Evolutionary conservation across 2,329 filamentous ascomycete species (phyloP).

Genomic region (Talaromyces atroroseus): DNA sequence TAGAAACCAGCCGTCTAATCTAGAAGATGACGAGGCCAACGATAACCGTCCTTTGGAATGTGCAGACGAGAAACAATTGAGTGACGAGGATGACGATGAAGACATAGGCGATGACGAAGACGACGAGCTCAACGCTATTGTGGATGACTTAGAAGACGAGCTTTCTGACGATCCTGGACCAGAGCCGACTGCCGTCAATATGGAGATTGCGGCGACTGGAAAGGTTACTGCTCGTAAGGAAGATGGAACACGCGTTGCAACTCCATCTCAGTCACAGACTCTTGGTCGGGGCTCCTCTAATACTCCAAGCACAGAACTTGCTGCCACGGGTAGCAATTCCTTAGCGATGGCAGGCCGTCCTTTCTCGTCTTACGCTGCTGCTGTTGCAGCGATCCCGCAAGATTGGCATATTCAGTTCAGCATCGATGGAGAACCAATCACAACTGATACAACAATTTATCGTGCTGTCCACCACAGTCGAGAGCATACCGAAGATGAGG

Average conservation of each 20-base stretch:
- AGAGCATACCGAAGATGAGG: constrained; percentile 56
- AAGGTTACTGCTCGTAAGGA: constrained; percentile 89
- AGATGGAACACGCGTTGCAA: constrained; percentile 80
- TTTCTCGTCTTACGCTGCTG: constrained; percentile 73
- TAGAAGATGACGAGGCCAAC: constrained; percentile 55
- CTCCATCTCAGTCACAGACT: constrained; percentile 60
- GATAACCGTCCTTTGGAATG: constrained; percentile 75
- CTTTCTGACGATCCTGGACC: constrained; percentile 68
- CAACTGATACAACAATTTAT: constrained; percentile 93
- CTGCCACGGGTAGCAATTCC: constrained; percentile 30
- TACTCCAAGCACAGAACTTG: constrained; percentile 19
- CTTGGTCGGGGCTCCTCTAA: constrained; percentile 37
- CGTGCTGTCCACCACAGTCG: constrained; percentile 77
- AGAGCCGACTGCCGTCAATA: constrained; percentile 81
- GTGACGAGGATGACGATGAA: constrained; percentile 59
- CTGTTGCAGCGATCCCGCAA: constrained; percentile 71
- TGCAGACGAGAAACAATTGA: constrained; percentile 82
- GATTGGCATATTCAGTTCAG: constrained; percentile 98
- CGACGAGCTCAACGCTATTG: constrained; percentile 70
- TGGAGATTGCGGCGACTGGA: constrained; percentile 80
- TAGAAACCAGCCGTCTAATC: constrained; percentile 52
- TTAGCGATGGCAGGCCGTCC: constrained; percentile 53
- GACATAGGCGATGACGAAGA: constrained; percentile 53
- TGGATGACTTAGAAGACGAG: constrained; percentile 85
- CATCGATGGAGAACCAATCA: constrained; percentile 69